A percentile compares a stretch with the other conserved stretches of the same genome.
phyloP scores from a whole-genome alignment of 106 monocot genomes.

The Agapanthus africanus region DNA sequence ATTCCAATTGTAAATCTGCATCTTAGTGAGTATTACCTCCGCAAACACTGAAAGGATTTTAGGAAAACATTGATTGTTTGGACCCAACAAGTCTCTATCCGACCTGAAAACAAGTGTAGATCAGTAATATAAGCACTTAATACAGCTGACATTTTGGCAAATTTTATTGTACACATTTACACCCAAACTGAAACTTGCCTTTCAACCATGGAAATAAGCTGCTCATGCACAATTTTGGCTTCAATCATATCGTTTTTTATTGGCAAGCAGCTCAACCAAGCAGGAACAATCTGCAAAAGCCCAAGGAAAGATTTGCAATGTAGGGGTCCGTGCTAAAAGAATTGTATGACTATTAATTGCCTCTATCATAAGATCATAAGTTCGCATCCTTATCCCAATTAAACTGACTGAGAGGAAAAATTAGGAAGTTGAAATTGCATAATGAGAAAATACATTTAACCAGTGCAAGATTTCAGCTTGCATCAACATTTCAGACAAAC shows the following conservation, averaged over 20 bases:
- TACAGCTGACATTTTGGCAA: background rate
- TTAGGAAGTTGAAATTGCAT: background rate
- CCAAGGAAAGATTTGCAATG: background rate
- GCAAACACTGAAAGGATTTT: constrained; percentile 84
- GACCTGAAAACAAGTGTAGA: constrained; percentile 37
- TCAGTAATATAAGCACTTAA: background rate
- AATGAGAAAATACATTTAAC: no score
- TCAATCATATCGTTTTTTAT: constrained; percentile 84
- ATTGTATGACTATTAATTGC: background rate
- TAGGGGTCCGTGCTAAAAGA: background rate
- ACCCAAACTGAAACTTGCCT: constrained; percentile 34
- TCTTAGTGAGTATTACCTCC: constrained; percentile 84
- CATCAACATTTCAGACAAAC: background rate
- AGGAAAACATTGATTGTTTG: constrained; percentile 78
- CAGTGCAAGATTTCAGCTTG: background rate
- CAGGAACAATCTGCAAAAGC: constrained; percentile 81
- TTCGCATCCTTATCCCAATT: background rate
- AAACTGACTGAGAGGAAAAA: background rate
- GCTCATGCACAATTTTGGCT: constrained; percentile 94
- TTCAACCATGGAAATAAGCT: constrained; percentile 85
- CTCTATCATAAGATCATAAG: background rate
- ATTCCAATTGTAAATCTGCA: no score
- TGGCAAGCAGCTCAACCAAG: constrained; percentile 85
- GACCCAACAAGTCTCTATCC: constrained; percentile 76
- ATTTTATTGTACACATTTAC: background rate